Base-by-base conservation (phyloP, 441 rosid genomes). In the Gossypium lobatum region DNA sequence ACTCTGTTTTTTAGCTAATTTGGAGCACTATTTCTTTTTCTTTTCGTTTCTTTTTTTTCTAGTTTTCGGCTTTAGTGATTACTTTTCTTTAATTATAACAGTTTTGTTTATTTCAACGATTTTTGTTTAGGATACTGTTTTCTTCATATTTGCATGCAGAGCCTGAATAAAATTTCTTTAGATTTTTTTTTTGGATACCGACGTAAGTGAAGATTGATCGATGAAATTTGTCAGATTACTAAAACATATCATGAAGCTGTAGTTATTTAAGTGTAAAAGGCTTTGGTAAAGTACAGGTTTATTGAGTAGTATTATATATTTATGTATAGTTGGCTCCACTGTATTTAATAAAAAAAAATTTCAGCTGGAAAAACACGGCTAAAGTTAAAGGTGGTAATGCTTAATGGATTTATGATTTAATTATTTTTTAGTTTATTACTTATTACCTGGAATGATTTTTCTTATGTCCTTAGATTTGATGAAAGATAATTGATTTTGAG, bases 401-500 rank as follows among this genome's bases (percentile, higher is more conserved):
- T 53, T 18, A 34, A 18, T 28, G 46, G 61, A 68, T 4, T 52
- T 68, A 9, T 18, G 20, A 1, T 70, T 70, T 61, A 16, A 16
- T 39, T 8, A 39, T 39, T 39, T 39, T 23, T 34, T 16, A 6
- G 25, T 34, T 28, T 73, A 25, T 72, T 72, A 9, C 5, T 28
- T 61, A 17, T 73, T 62, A 53, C 45, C 68, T 28, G 34, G 18
- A 61, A 17, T 48, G 26, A 26, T 46, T 23, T 21, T 13, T 61
- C 9, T 25, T 0, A 31, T 55, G 9, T 18, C 14, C 17, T 18
- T 64, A 64, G 53, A 39, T 39, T 69, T 28, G 6, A 53, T 16
- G 68, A 64, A 64, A 64, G 14, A 64, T 39, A 64, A 64, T 39
- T 17, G 26, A 64, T 64, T 61, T 39, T 25, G 63, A 23, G 63